Percentiles rank a stretch among this genome's conserved stretches.
Evolutionary conservation across 108 stramenopile species (phyloP).

Genomic region (Skeletonema costatum): DNA sequence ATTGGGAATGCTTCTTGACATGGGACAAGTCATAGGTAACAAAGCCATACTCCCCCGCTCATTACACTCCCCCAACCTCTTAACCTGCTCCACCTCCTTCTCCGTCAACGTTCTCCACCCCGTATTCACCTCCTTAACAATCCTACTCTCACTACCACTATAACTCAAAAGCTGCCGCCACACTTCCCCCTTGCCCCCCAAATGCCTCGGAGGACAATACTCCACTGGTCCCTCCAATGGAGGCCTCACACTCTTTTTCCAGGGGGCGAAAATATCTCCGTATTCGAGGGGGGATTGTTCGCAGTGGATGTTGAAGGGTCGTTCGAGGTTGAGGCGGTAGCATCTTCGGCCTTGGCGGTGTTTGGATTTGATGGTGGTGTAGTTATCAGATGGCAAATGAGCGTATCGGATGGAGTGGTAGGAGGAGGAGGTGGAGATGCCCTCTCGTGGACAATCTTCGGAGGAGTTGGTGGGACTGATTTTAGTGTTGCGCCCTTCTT

Average conservation of each 20-base stretch:
- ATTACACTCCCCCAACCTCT: background rate
- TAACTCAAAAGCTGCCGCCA: constrained; percentile 10
- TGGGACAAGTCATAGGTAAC: background rate
- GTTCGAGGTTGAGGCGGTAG: constrained; percentile 49
- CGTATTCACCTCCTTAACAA: background rate
- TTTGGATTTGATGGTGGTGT: background rate
- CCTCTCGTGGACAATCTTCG: background rate
- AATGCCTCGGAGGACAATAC: constrained; percentile 47
- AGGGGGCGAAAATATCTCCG: constrained; percentile 45
- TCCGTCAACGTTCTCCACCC: background rate
- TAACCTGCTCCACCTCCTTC: background rate
- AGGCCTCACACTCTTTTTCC: constrained; percentile 22
- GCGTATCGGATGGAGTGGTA: background rate
- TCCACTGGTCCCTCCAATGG: constrained; percentile 17
- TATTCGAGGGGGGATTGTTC: constrained; percentile 46
- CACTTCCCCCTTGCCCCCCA: constrained; percentile 23
- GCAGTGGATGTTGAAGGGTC: constrained; percentile 36
- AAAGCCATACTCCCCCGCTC: background rate
- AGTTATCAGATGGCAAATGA: background rate
- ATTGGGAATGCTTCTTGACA: background rate
- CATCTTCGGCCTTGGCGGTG: background rate
- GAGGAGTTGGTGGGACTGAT: background rate
- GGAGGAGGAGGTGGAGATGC: background rate
- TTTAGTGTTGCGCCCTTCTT: background rate
- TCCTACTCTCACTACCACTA: background rate